Evolutionary conservation across 1,284 basidiomycete species (phyloP), one percentile per base, ranked within the genome.

Genomic region (Pseudozyma hubeiensis): DNA sequence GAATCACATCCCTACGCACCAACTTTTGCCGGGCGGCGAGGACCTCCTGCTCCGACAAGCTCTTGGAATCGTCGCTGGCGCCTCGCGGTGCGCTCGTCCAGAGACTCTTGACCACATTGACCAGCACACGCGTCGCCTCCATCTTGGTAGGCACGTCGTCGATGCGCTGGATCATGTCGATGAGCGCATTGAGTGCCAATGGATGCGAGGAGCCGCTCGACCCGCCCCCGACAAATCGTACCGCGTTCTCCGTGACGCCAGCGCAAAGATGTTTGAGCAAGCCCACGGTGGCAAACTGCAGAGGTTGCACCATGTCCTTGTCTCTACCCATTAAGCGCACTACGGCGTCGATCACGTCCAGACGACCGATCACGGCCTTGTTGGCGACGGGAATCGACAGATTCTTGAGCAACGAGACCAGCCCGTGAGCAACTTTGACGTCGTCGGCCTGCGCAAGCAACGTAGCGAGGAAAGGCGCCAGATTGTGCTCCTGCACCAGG

Each of bases 241-340:
- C 51, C 89, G 92, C 68, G 35, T 79, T 79, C n/a, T 65, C 55
- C 7, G 46, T 48, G 33, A 63, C 57, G 3, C 88, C 88, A 64
- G 89, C 90, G 82, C 92, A 93, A 59, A 98, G 87, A 81, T 97
- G 92, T 85, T 97, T 97, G 33, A 92, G 88, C 16, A 94, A 88
- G 0, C 93, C 93, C 45, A 97, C 91, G 0, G 93, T 92, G 49
- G 90, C 91, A 30, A 94, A 88, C 85, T 98, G 96, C 0, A 98
- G 90, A 11, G 92, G 80, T 43, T 78, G 77, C 9, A 77, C 67
- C 57, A 76, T 72, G 49, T 81, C 81, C 53, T 70, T 72, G 39
- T 71, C 66, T 30, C 54, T 47, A 14, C 34, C 51, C 53, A 83
- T 59, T 44, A 72, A 75, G 1, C 61, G 56, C 0, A 54, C 43